These are phyloP conservation scores for Citrus sp. DNA, from an alignment of 345 rosid genomes.

Conservation along the genomic window DNA sequence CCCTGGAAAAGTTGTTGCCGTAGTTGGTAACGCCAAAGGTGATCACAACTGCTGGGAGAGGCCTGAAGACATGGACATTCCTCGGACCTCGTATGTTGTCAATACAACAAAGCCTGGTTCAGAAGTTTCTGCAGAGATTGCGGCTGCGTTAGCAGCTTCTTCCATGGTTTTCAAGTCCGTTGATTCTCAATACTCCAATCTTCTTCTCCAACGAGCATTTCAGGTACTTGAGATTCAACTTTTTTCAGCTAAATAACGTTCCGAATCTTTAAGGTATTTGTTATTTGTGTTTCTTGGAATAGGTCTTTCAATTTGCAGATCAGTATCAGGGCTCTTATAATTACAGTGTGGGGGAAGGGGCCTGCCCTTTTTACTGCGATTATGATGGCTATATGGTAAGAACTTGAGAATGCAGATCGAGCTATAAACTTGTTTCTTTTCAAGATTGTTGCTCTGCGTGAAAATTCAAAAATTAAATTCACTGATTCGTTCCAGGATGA, in stretches of 20 bases:
- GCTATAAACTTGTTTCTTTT: background rate
- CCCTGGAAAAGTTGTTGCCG: constrained; percentile 26
- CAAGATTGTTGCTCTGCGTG: background rate
- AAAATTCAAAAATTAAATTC: background rate
- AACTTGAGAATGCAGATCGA: background rate
- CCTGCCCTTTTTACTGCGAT: constrained; percentile 79
- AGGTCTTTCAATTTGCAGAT: constrained; percentile 76
- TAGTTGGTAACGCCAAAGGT: constrained; percentile 51
- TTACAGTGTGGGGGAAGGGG: constrained; percentile 31
- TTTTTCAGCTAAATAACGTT: background rate
- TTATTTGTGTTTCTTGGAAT: background rate
- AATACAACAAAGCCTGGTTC: constrained; percentile 55
- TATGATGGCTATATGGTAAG: constrained; percentile 53
- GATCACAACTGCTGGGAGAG: constrained; percentile 86
- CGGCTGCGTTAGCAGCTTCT: constrained; percentile 80
- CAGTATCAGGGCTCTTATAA: constrained; percentile 53
- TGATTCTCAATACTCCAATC: constrained; percentile 34
- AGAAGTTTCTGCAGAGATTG: constrained; percentile 74
- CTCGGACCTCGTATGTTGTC: constrained; percentile 61
- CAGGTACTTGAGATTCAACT: background rate
- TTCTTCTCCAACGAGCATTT: constrained; percentile 44
- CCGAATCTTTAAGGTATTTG: background rate
- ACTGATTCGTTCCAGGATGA: constrained; percentile 53
- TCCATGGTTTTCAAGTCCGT: constrained; percentile 52
- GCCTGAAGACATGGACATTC: constrained; percentile 93